Evolutionary conservation across 176 grass and related monocot genomes (phyloP), one percentile per base, ranked within the genome.

Genomic region (Luzula sylvatica): DNA sequence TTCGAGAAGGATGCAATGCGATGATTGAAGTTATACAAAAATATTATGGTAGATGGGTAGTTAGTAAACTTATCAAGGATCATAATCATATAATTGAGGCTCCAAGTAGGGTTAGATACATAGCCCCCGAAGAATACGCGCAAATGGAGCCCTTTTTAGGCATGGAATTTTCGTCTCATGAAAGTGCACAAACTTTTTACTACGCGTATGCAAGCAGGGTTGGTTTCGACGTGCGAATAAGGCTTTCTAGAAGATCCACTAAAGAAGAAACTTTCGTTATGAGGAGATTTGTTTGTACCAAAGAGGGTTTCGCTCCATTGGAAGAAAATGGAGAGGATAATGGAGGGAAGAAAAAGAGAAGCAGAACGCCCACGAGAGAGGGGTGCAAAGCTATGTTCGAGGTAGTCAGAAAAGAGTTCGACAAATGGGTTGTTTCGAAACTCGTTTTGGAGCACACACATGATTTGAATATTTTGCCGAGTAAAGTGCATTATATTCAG

Each of bases 301-400:
- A 75, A 64, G 76, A 80, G 62, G 82, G 82, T 26, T 51, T 67
- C 75, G 63, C 61, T 28, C 66, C 50, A 29, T 67, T 23, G 23
- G 75, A 85, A 66, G 76, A 86, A 64, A 76, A 74, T 50, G 55
- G 63, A 22, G 75, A 80, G 18, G 77, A 81, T n/a, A 35, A 35
- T 35, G 30, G 30, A 35, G 30, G 9, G 30, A 75, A 64, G 50
- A 76, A 67, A 66, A 86, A 80, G 44, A 80, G 66, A 72, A 80
- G 61, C 29, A 62, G 67, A 8, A 67, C 67, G 53, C 75, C 76
- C 46, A 64, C 41, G 28, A 47, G 72, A 56, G 82, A 86, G 72
- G 82, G 82, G 44, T 86, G 82, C 38, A 71, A 86, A 48, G 82
- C 82, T 13, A 76, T 75, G 72, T 80, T 86, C 68, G 82, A 86